Base-by-base conservation (phyloP, 129 eudicot genomes). In the Flaveria trinervia region DNA sequence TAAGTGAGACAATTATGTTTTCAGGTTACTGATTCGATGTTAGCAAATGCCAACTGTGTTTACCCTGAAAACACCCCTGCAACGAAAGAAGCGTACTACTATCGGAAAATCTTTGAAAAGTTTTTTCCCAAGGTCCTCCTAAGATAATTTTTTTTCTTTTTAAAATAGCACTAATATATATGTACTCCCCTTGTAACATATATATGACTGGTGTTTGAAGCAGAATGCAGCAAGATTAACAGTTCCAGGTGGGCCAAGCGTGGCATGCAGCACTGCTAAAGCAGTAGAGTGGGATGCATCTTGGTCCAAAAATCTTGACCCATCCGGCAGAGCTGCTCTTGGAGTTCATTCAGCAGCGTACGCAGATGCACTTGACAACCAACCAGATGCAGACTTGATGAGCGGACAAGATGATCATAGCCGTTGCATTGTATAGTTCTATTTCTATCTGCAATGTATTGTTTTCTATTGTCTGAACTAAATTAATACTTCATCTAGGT, bases 211-310 rank as follows among this genome's bases (percentile, higher is more conserved):
- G 50, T 45, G 8, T 54, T 46, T 77, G 9, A 66, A 51, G 23
- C 88, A 93, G 98, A 90, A 85, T 81, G 86, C 98, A 39, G 98
- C 97, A 44, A 87, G 98, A 73, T 88, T 88, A 61, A 93, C 98
- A 1, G 97, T 93, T 50, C 97, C 98, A 13, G 97, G 97, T 5
- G 97, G 98, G 75, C 98, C 97, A 71, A 90, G 93, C 71, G 93
- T 93, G 82, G 98, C 98, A 25, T 93, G 98, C 83, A 93, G 98
- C 74, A 90, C 97, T 12, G 97, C 98, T 41, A 93, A 93, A 73
- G 97, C 98, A 59, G 88, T 93, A 59, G 98, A 93, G 80, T 93
- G 98, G 98, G 98, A 93, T 87, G 98, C 98, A 9, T 80, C 98
- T 3, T 93, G 98, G 98, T 89, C 97, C 4, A 93, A 93, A 16